Evolutionary conservation across 768 basidiomycete genomes (phyloP), one percentile per base, ranked within the genome.

Genomic region (Leccinum variicolor): DNA sequence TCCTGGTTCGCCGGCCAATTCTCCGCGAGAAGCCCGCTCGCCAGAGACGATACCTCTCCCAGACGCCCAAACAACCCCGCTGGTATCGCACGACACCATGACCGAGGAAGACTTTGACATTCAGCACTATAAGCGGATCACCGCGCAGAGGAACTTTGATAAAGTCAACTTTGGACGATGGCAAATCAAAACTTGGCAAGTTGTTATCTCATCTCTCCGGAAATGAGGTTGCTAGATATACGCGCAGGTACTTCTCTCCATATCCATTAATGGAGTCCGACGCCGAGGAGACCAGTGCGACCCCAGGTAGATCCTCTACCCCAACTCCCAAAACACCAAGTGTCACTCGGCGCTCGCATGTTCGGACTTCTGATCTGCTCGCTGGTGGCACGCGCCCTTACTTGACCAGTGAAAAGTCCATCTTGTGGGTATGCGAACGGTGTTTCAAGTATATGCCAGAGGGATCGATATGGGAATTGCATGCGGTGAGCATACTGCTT

Each of bases 381-480:
- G 84, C 84, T 1, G 85, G 88, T 31, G 84, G 86, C 6, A 76
- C 77, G 31, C 77, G 84, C 21, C 74, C 77, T 17, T 74, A 77
- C 49, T 70, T 67, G 17, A 56, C 67, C 15, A 79, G 75, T 4
- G 85, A 84, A 60, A 78, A 78, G 50, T 73, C 83, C 17, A 73
- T 76, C 31, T 72, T 95, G 19, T 94, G 86, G 83, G 92, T 95
- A 6, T 96, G 94, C 69, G 89, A 94, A 63, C 82, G 84, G 59
- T 99, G 96, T 75, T 97, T 98, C 85, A 98, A 97, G 75, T 99
- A 99, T 69, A 92, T 94, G 87, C 77, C 84, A 2, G 87, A 92
- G 48, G 82, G 84, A 15, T 72, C 75, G 2, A 76, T 78, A 21
- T 95, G 89, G 85, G 88, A 85, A 59, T 78, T 87, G 59, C 87